Evolutionary conservation across 1,284 basidiomycete species (phyloP).

Genomic region (Leccinum pallidistipes): DNA sequence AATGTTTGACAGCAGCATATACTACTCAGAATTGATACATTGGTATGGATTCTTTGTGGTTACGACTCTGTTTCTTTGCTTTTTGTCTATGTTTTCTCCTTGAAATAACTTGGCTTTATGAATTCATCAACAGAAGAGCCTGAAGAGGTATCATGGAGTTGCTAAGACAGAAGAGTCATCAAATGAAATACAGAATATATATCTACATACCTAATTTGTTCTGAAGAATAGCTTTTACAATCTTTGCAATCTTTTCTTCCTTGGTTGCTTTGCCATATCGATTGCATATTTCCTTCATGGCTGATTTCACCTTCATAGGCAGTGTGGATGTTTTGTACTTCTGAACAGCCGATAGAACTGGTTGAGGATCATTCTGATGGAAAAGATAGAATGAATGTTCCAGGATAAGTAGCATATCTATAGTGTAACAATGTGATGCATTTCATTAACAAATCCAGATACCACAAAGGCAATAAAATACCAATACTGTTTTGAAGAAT

Average conservation of each 20-base stretch:
- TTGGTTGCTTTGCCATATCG: neutral
- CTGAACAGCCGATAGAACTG: neutral
- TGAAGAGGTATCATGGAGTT: neutral
- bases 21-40: neutral
- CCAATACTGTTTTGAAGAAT: neutral
- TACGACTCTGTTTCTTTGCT: neutral
- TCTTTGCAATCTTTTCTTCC: neutral
- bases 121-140: neutral
- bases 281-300: neutral
- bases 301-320: neutral
- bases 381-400: neutral
- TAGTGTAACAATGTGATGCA: neutral
- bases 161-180: neutral
- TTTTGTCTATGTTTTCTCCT: neutral
- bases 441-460: neutral
- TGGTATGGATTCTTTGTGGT: neutral
- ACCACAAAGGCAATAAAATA: neutral
- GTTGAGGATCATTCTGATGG: neutral
- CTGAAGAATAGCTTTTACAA: neutral
- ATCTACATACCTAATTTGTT: neutral
- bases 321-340: neutral
- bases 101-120: neutral
- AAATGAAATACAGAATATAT: neutral
- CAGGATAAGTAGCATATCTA: neutral
- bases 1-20: neutral